Evolutionary conservation across 2,329 filamentous ascomycete genomes (phyloP).

Genomic region (Trichoderma guizhouense): DNA sequence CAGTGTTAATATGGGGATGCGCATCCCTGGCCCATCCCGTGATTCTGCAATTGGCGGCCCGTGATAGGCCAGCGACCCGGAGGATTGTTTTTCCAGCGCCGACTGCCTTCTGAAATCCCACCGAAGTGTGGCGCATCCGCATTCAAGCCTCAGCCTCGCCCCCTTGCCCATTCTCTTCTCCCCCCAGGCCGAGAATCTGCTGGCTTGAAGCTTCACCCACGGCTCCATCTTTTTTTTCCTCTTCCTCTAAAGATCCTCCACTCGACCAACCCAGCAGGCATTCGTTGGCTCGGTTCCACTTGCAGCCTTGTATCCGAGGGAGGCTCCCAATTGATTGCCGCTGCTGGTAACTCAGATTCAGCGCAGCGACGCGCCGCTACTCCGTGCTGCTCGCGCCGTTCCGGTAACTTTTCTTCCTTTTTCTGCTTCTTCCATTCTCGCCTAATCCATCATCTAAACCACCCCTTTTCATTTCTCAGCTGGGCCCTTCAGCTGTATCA

Average conservation of each 20-base stretch:
- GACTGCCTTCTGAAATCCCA: background rate
- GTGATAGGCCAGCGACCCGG: background rate
- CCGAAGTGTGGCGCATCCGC: background rate
- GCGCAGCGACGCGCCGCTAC: background rate
- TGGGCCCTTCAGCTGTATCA: background rate
- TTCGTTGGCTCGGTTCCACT: background rate
- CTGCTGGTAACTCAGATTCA: background rate
- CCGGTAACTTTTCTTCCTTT: background rate
- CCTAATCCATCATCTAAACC: background rate
- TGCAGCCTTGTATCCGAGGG: background rate
- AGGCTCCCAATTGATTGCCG: background rate
- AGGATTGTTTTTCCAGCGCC: background rate
- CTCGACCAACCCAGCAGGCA: background rate
- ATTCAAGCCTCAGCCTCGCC: constrained; percentile 10
- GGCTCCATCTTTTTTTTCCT: background rate
- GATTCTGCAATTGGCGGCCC: background rate
- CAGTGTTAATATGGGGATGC: constrained; percentile 4
- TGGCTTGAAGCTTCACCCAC: background rate
- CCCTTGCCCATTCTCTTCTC: background rate
- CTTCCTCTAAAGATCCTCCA: background rate
- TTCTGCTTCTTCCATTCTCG: background rate
- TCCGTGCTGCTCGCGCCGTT: background rate
- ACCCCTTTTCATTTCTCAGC: background rate
- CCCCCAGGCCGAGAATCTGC: background rate
- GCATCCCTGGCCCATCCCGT: constrained; percentile 11